A percentile compares a stretch with the other conserved stretches of the same genome.
These are phyloP conservation scores for Penicillium sp. DNA, from an alignment of 2,329 filamentous ascomycete genomes.

Conservation along the genomic window DNA sequence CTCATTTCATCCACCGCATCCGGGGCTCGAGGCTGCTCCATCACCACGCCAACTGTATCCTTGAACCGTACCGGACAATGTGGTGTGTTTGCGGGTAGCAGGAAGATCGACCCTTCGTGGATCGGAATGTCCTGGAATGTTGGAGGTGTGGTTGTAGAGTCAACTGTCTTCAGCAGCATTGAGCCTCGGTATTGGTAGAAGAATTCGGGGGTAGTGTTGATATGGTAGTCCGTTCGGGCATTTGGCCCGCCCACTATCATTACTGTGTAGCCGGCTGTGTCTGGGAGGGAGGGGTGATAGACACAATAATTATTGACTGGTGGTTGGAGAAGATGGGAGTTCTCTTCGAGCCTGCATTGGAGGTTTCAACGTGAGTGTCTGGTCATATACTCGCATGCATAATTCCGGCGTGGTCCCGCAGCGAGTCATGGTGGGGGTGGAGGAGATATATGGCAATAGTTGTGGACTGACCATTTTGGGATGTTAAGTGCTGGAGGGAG, in stretches of 20 bases:
- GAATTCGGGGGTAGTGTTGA: constrained; percentile 95
- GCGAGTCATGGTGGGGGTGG: constrained; percentile 23
- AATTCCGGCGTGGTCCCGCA: constrained; percentile 4
- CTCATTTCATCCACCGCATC: constrained; percentile 74
- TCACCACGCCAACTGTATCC: constrained; percentile 88
- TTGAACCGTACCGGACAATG: constrained; percentile 95
- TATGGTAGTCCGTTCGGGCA: constrained; percentile 95
- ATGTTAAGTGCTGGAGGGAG: constrained; percentile 46
- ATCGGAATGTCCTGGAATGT: constrained; percentile 84
- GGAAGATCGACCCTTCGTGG: constrained; percentile 88
- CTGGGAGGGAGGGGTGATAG: constrained; percentile 66
- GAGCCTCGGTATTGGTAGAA: constrained; percentile 95
- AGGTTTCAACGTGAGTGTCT: neutral
- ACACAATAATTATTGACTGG: constrained; percentile 98
- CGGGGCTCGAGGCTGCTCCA: constrained; percentile 79
- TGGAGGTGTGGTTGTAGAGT: constrained; percentile 55
- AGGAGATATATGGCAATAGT: neutral
- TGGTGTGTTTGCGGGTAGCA: constrained; percentile 90
- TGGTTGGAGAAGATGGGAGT: constrained; percentile 87
- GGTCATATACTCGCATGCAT: neutral
- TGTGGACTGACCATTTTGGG: constrained; percentile 44
- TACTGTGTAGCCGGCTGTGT: constrained; percentile 91
- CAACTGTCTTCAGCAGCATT: constrained; percentile 92
- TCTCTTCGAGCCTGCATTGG: constrained; percentile 74
- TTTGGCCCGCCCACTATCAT: constrained; percentile 94